A percentile compares a stretch with the other conserved stretches of the same genome.
phyloP scores from a whole-genome alignment of 2,329 filamentous ascomycete genomes.

The Hypoxylon sp. region DNA sequence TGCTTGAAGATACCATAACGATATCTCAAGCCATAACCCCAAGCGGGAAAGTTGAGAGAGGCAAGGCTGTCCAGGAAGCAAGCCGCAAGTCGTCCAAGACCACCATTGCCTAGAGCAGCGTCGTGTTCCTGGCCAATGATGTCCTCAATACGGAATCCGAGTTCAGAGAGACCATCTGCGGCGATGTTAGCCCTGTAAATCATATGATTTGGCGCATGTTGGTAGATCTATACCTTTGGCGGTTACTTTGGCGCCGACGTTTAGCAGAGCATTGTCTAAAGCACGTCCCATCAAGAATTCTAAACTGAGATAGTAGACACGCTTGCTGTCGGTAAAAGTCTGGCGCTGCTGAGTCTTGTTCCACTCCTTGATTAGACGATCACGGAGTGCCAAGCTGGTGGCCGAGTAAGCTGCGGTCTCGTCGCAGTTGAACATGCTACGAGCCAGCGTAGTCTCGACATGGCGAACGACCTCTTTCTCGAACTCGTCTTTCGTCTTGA shows the following conservation, averaged over 20 bases:
- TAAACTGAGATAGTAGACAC: conserved; percentile 95
- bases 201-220: background rate
- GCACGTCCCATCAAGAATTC: conserved; percentile 98
- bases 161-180: conserved; percentile 81
- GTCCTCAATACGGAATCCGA: conserved; percentile 97
- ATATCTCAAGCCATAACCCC: conserved; percentile 97
- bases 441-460: conserved; percentile 94
- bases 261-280: conserved; percentile 98
- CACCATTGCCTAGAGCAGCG: conserved; percentile 94
- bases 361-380: conserved; percentile 93
- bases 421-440: conserved; percentile 98
- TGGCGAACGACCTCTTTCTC: conserved; percentile 88
- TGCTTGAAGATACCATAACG: conserved; percentile 99
- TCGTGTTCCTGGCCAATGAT: conserved; percentile 95
- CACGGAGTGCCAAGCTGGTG: conserved; percentile 89
- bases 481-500: conserved; percentile 83
- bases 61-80: conserved; percentile 98
- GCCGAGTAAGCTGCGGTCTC: conserved; percentile 92
- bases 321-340: conserved; percentile 88
- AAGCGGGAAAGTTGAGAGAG: conserved; percentile 92
- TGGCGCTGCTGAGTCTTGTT: conserved; percentile 98
- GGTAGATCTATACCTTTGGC: conserved; percentile 71
- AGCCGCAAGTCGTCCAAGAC: conserved; percentile 90
- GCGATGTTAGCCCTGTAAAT: conserved; percentile 25
- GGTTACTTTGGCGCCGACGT: conserved; percentile 85